A percentile compares a stretch with the other conserved stretches of the same genome.
Conservation (phyloP, 768 basidiomycete species). For the Cystoderma amianthinum region DNA sequence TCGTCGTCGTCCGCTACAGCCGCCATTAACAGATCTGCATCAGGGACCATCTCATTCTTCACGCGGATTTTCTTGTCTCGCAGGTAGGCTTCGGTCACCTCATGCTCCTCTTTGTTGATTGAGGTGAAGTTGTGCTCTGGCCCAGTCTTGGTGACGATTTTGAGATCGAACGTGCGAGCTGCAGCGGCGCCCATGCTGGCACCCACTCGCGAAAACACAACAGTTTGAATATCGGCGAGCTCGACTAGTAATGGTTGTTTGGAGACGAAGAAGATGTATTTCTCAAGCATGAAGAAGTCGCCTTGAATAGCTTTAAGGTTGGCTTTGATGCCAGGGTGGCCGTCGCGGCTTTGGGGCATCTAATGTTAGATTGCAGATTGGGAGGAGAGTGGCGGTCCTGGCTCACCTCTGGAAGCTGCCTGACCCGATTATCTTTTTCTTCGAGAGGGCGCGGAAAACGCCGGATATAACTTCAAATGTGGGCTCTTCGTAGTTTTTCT, state of each 20-base stretch:
- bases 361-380: no score
- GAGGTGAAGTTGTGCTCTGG: slow-evolving; percentile 88
- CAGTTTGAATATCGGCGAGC: slow-evolving; percentile 82
- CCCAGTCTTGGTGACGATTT: slow-evolving; percentile 78
- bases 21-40: slow-evolving; percentile 69
- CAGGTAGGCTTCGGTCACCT: slow-evolving; percentile 77
- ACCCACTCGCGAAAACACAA: slow-evolving; percentile 90
- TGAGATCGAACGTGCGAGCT: slow-evolving; percentile 90
- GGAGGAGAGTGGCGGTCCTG: no score
- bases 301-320: slow-evolving; percentile 96
- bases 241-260: slow-evolving; percentile 91
- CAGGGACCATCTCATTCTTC: slow-evolving; percentile 94
- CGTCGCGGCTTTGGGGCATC: slow-evolving; percentile 56
- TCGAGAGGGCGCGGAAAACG: slow-evolving; percentile 86
- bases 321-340: slow-evolving; percentile 93
- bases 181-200: slow-evolving; percentile 75
- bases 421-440: slow-evolving; percentile 87
- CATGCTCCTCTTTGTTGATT: slow-evolving; percentile 94
- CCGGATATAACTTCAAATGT: slow-evolving; percentile 93
- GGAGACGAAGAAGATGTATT: slow-evolving; percentile 96
- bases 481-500: slow-evolving; percentile 92
- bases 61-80: slow-evolving; percentile 87
- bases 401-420: slow-evolving; percentile 81
- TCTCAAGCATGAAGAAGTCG: slow-evolving; percentile 96
- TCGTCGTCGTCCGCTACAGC: slow-evolving; percentile 61